Evolutionary conservation across 805 yeast species (phyloP).

Genomic region (Cyberlindnera veronae): DNA sequence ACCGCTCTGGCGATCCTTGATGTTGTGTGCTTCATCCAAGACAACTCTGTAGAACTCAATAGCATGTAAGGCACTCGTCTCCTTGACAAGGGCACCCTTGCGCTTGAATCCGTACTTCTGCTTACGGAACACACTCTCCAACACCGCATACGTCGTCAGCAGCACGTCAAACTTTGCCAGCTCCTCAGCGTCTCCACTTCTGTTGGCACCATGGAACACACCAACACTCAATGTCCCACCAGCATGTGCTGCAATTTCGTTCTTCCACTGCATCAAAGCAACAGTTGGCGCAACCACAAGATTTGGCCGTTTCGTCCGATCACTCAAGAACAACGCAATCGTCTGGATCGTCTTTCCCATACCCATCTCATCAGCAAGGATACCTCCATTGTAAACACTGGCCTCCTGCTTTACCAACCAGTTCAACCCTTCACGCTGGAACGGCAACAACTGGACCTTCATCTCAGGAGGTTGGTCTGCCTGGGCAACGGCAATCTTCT

Average conservation of each 20-base stretch:
- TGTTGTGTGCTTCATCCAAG: constrained; percentile 95
- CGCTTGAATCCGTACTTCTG: constrained; percentile 81
- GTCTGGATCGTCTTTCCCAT: constrained; percentile 99
- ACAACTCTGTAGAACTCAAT: constrained; percentile 80
- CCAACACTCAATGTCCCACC: constrained; percentile 63
- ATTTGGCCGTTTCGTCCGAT: constrained; percentile 64
- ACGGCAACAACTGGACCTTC: constrained; percentile 73
- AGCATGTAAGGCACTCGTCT: constrained; percentile 69
- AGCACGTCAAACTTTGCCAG: constrained; percentile 70
- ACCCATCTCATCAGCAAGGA: constrained; percentile 98
- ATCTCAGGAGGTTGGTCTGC: constrained; percentile 79
- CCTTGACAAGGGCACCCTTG: constrained; percentile 66
- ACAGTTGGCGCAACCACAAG: constrained; percentile 97
- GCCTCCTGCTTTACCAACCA: constrained; percentile 88
- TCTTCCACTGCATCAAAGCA: constrained; percentile 97
- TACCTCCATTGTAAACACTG: constrained; percentile 79
- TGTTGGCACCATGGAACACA: constrained; percentile 82
- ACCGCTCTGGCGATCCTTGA: constrained; percentile 90
- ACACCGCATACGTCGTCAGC: constrained; percentile 86
- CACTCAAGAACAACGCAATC: constrained; percentile 78
- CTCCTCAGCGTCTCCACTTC: constrained; percentile 52
- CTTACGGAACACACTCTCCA: constrained; percentile 83
- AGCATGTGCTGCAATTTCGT: constrained; percentile 86
- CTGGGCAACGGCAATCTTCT: constrained; percentile 44
- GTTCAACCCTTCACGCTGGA: constrained; percentile 88